phyloP scores from a whole-genome alignment of 2,329 filamentous ascomycete genomes.

The Boeremia exigua region DNA sequence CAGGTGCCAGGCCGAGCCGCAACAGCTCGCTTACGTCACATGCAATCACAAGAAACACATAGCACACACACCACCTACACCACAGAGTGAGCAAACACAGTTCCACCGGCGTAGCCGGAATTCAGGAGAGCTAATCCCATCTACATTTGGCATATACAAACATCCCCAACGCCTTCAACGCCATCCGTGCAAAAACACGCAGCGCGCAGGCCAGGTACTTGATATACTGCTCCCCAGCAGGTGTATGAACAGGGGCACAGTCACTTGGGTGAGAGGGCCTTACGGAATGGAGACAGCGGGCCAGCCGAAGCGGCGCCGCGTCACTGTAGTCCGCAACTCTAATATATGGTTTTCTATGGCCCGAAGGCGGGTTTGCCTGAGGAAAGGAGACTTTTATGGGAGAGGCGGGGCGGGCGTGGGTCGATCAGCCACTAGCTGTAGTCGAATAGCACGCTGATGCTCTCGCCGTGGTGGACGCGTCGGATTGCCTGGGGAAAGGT shows the following conservation, averaged over 20 bases:
- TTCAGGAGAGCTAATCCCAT: neutral
- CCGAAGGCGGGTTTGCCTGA: neutral
- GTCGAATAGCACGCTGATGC: constrained; percentile 93
- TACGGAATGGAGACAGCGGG: too few relatives aligned
- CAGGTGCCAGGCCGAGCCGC: too few relatives aligned
- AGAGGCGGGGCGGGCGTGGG: neutral
- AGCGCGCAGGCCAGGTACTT: constrained; percentile 15
- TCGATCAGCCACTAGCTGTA: constrained; percentile 63
- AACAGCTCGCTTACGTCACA: too few relatives aligned
- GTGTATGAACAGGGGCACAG: constrained; percentile 8
- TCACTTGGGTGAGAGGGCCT: too few relatives aligned
- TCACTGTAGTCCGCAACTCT: neutral
- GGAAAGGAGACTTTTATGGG: neutral
- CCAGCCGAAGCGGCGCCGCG: too few relatives aligned
- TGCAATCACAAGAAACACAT: too few relatives aligned
- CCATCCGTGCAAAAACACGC: constrained; percentile 12
- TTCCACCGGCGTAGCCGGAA: too few relatives aligned
- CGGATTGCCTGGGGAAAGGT: constrained; percentile 71
- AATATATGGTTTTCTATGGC: constrained; percentile 3
- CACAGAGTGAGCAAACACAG: too few relatives aligned
- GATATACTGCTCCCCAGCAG: constrained; percentile 24
- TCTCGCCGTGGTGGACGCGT: constrained; percentile 95
- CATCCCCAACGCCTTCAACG: constrained; percentile 9
- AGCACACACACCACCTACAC: too few relatives aligned
- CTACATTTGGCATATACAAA: neutral